Evolutionary conservation across 805 yeast genomes (phyloP).

Genomic region (Wickerhamiella alocasiicola): DNA sequence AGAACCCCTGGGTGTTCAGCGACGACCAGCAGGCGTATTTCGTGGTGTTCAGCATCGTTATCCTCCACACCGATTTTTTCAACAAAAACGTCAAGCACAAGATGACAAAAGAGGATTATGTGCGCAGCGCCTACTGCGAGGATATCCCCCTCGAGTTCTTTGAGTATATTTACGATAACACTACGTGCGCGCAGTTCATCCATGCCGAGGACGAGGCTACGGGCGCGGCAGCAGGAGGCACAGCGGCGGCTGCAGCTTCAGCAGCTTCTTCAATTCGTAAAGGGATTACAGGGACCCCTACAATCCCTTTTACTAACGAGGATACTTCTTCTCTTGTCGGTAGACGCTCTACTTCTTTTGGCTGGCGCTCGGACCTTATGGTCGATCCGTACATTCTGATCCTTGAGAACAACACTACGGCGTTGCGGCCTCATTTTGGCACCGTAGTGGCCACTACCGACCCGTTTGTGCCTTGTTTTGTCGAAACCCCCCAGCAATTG

Average conservation of each 20-base stretch:
- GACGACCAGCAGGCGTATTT: conserved; percentile 46
- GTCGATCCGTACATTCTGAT: conserved; percentile 30
- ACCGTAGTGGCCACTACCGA: conserved; percentile 20
- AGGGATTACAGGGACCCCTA: conserved; percentile 7
- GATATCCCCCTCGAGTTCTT: conserved; percentile 28
- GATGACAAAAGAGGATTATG: conserved; percentile 53
- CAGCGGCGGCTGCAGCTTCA: not conserved
- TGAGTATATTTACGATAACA: conserved; percentile 54
- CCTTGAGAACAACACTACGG: conserved; percentile 26
- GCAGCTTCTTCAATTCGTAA: conserved; percentile 10
- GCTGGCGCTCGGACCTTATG: conserved; percentile 17
- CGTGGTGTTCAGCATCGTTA: conserved; percentile 49
- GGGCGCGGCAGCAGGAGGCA: not conserved
- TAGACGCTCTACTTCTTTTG: conserved; percentile 28
- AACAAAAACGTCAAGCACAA: conserved; percentile 54
- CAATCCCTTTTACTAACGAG: conserved; percentile 2
- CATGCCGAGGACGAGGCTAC: conserved; percentile 29
- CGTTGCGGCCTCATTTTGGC: conserved; percentile 26
- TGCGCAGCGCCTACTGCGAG: conserved; percentile 32
- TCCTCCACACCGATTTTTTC: conserved; percentile 64
- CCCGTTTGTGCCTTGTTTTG: conserved; percentile 22
- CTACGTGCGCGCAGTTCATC: conserved; percentile 45
- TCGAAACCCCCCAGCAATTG: conserved; percentile 21
- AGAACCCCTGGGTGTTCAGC: conserved; percentile 31
- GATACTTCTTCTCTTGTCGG: not conserved